Evolutionary conservation across 495 filamentous ascomycete genomes (phyloP).

Genomic region (Cudoniella acicularis): DNA sequence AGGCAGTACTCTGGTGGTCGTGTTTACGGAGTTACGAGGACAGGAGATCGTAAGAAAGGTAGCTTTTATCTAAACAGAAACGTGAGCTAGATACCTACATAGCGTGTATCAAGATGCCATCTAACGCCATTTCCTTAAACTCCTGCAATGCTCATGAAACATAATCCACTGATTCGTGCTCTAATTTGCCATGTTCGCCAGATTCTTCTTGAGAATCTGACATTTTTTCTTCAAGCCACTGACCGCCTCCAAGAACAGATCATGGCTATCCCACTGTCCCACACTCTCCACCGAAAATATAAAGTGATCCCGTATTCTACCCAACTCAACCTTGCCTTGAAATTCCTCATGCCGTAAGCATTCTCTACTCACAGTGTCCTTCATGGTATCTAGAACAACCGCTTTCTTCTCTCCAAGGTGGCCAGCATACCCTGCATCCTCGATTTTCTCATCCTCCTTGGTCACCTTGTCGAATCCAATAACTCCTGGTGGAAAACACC

Average conservation of each 20-base stretch:
- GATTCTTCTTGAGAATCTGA: constrained; percentile 56
- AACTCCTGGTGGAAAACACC: constrained; percentile 88
- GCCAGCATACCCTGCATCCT: constrained; percentile 66
- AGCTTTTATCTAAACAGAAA: constrained; percentile 5
- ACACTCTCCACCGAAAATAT: constrained; percentile 95
- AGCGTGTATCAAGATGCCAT: constrained; percentile 3
- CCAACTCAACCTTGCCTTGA: constrained; percentile 89
- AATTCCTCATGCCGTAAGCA: constrained; percentile 90
- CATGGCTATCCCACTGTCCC: constrained; percentile 87
- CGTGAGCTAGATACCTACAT: constrained; percentile 11
- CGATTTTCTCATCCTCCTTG: constrained; percentile 54
- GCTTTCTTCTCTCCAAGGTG: constrained; percentile 75
- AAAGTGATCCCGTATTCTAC: constrained; percentile 88
- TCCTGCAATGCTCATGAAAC: constrained; percentile 17
- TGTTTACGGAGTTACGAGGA: constrained; percentile 2
- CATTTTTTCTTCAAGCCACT: constrained; percentile 80
- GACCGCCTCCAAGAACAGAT: constrained; percentile 84
- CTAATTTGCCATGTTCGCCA: constrained; percentile 34
- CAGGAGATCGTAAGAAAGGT: not conserved
- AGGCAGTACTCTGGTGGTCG: not conserved
- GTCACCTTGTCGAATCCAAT: constrained; percentile 75
- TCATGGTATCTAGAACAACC: constrained; percentile 75
- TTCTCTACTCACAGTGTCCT: constrained; percentile 92
- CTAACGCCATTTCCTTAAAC: constrained; percentile 22
- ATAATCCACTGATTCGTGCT: not conserved